phyloP scores from a whole-genome alignment of 2,329 filamentous ascomycete species.

The Aureobasidium sp. region DNA sequence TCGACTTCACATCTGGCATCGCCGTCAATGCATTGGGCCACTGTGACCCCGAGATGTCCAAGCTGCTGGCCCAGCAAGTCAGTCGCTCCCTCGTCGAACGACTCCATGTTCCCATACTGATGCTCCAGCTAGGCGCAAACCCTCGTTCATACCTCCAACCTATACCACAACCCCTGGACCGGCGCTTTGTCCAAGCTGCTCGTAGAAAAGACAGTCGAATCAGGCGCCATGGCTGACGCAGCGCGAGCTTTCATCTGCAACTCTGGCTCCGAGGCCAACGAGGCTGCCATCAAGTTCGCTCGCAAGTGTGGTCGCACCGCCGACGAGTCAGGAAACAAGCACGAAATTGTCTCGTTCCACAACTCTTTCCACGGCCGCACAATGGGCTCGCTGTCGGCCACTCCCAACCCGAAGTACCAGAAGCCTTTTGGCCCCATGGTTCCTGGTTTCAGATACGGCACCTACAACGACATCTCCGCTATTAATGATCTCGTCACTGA shows the following conservation, averaged over 20 bases:
- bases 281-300: constrained; percentile 94
- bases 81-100: not conserved
- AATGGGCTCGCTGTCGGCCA: constrained; percentile 91
- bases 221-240: constrained; percentile 74
- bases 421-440: constrained; percentile 91
- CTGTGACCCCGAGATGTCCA: constrained; percentile 68
- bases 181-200: constrained; percentile 79
- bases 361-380: constrained; percentile 94
- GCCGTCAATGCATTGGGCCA: constrained; percentile 91
- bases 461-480: constrained; percentile 68
- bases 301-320: constrained; percentile 70
- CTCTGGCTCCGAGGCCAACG: constrained; percentile 93
- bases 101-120: not conserved
- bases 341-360: constrained; percentile 82
- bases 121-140: constrained; percentile 40
- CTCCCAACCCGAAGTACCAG: constrained; percentile 97
- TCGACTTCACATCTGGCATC: constrained; percentile 94
- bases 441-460: constrained; percentile 81
- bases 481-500: constrained; percentile 69
- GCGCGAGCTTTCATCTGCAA: constrained; percentile 86
- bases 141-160: constrained; percentile 84
- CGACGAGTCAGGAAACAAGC: constrained; percentile 45
- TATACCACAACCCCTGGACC: constrained; percentile 96
- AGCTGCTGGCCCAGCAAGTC: constrained; percentile 57
- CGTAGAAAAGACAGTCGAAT: constrained; percentile 68